Base-by-base conservation (phyloP, 148 eudicot species). In the Mesembryanthemum crystallinum region DNA sequence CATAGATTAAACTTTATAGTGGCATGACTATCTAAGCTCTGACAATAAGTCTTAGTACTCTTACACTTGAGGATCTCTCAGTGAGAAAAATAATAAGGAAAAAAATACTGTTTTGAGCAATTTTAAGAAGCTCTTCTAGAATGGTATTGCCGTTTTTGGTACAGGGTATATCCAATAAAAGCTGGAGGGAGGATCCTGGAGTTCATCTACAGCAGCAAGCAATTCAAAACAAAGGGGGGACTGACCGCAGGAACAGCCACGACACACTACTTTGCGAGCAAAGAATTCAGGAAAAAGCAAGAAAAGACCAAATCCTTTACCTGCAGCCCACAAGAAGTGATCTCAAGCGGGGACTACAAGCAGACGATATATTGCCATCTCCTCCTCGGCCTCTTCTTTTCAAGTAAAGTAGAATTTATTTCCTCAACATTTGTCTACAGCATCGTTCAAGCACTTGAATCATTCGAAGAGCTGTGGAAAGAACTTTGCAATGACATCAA, bases 361-460 rank as follows among this genome's bases (percentile, higher is more conserved):
- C 94, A 92, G 78, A 75, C 97, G 47, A 87, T 87, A 3, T 92
- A 92, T 28, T 92, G 97, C 37, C 97, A 92, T 68, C 89, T 92
- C 76, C 89, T 92, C 29, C 88, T 87, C 3, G 97, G 97, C 66
- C 85, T 92, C 52, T 74, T 66, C 77, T 82, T 67, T 72, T 79
- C 79, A 21, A 75, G 77, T n/a, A 74, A 90, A 60, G 84, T 90
- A 51, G 88, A 92, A 33, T 85, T 80, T 77, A 73, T 92, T 57
- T 70, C 97, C 69, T 92, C 97, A 49, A 90, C 92, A 0, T 92
- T 92, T n/a, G 84, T 91, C 0, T 87, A 81, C 73, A 85, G 88
- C 81, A 80, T 90, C 1, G 90, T 88, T 21, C 97, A 90, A 39
- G 89, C 97, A 2, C 81, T 89, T 23, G 27, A 69, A 11, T 65